A percentile compares a stretch with the other conserved stretches of the same genome.
Conservation (phyloP, 305 asterid genomes). For the Fraxinus albicans region DNA sequence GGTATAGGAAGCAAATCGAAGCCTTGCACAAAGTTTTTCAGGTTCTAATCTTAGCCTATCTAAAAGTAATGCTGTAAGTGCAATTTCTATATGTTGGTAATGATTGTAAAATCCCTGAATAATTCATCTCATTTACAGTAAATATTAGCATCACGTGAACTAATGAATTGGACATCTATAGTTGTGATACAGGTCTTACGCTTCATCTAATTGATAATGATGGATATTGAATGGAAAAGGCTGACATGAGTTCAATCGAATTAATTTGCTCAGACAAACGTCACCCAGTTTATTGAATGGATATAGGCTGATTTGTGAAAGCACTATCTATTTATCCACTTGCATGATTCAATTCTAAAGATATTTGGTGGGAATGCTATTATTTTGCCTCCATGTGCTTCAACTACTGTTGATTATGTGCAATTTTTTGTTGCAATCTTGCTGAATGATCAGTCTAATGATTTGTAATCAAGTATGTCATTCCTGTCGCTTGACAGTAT, state of each 20-base stretch:
- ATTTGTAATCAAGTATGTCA: background rate
- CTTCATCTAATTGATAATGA: conserved; percentile 35
- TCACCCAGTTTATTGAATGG: conserved; percentile 27
- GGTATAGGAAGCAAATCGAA: too few species aligned
- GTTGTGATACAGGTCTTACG: conserved; percentile 55
- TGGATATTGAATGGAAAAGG: conserved; percentile 33
- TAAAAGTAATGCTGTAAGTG: background rate
- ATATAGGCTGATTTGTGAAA: conserved; percentile 27
- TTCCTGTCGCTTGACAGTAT: background rate
- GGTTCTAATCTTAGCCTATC: too few species aligned
- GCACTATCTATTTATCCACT: background rate
- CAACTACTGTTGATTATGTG: background rate
- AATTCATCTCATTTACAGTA: conserved; percentile 10
- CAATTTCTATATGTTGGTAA: conserved; percentile 28
- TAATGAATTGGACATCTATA: conserved; percentile 52
- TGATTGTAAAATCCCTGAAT: conserved; percentile 23
- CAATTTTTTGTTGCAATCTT: background rate
- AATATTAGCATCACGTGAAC: conserved; percentile 31
- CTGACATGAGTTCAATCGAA: conserved; percentile 22
- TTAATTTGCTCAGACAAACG: conserved; percentile 23
- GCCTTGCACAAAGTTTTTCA: too few species aligned
- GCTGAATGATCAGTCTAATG: background rate
- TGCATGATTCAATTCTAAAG: background rate
- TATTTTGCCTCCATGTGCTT: background rate
- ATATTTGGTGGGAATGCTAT: background rate